Conservation (phyloP, 2,329 filamentous ascomycete species). For the Sporothrix pseudoabietina region DNA sequence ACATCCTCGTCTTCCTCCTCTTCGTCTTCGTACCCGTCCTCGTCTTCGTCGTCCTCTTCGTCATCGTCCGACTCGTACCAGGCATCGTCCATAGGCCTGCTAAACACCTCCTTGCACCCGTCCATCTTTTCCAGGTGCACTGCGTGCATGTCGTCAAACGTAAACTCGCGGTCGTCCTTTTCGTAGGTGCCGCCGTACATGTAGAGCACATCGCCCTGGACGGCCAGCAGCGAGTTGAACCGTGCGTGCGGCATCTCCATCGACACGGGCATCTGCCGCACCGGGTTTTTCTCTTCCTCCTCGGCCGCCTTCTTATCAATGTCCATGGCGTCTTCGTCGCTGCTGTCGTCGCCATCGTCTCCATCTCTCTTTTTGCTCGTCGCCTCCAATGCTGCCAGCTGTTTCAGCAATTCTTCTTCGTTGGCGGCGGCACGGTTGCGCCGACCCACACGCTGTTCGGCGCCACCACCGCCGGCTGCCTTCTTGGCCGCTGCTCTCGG, state of each 20-base stretch:
- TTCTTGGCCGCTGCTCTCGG: constrained; percentile 65
- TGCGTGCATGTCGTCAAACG: constrained; percentile 91
- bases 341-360: constrained; percentile 51
- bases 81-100: constrained; percentile 73
- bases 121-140: constrained; percentile 94
- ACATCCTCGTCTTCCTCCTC: constrained; percentile 61
- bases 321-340: constrained; percentile 57
- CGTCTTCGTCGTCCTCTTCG: constrained; percentile 60
- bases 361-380: constrained; percentile 20
- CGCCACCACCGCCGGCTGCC: constrained; percentile 44
- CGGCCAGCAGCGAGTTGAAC: constrained; percentile 88
- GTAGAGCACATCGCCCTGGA: constrained; percentile 90
- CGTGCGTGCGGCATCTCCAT: constrained; percentile 86
- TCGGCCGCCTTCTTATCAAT: constrained; percentile 56
- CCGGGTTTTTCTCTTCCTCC: constrained; percentile 59
- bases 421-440: constrained; percentile 82
- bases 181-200: constrained; percentile 96
- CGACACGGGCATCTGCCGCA: constrained; percentile 64
- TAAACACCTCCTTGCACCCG: constrained; percentile 90
- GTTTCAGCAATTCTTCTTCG: constrained; percentile 85
- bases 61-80: constrained; percentile 70
- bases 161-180: constrained; percentile 91
- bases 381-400: constrained; percentile 81
- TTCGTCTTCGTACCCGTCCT: constrained; percentile 62
- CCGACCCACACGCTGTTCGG: constrained; percentile 56